These are phyloP conservation scores for Trichoderma endophyticum DNA, from an alignment of 2,329 filamentous ascomycete species.

Conservation along the genomic window DNA sequence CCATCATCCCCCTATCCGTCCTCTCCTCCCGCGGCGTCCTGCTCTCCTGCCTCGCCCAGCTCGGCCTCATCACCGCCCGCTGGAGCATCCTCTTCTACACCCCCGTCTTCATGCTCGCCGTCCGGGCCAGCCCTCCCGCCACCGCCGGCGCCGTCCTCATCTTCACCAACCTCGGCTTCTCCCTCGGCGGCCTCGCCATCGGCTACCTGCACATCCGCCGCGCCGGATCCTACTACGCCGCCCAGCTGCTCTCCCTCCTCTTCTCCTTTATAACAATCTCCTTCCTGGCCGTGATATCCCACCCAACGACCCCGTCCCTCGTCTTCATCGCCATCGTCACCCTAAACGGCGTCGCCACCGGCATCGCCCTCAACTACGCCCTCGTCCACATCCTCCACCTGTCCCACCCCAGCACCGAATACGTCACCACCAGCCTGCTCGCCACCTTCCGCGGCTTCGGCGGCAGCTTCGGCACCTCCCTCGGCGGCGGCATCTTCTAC, in stretches of 20 bases:
- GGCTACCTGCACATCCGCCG: constrained; percentile 75
- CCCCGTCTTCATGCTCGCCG: constrained; percentile 74
- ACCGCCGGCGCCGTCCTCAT: constrained; percentile 72
- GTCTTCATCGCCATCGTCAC: constrained; percentile 62
- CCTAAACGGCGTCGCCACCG: constrained; percentile 68
- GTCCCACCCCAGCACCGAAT: constrained; percentile 63
- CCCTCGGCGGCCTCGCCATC: constrained; percentile 66
- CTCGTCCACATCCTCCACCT: constrained; percentile 77
- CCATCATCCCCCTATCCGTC: constrained; percentile 70
- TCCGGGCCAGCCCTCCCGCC: constrained; percentile 66
- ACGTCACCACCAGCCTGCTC: constrained; percentile 71
- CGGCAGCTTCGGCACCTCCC: constrained; percentile 74
- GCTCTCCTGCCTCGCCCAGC: constrained; percentile 69
- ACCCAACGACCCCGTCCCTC: constrained; percentile 36
- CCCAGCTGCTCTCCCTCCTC: constrained; percentile 57
- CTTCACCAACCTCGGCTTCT: constrained; percentile 79
- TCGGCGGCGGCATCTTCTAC: constrained; percentile 73
- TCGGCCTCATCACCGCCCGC: constrained; percentile 76
- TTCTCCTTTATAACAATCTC: constrained; percentile 61
- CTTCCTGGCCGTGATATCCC: constrained; percentile 48
- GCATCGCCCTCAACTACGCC: constrained; percentile 74
- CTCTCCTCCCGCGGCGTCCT: constrained; percentile 68
- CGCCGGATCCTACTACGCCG: constrained; percentile 67
- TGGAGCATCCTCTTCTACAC: constrained; percentile 81
- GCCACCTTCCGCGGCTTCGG: constrained; percentile 80